phyloP scores from a whole-genome alignment of 176 grass and related monocot species.

The Olyra latifolia region DNA sequence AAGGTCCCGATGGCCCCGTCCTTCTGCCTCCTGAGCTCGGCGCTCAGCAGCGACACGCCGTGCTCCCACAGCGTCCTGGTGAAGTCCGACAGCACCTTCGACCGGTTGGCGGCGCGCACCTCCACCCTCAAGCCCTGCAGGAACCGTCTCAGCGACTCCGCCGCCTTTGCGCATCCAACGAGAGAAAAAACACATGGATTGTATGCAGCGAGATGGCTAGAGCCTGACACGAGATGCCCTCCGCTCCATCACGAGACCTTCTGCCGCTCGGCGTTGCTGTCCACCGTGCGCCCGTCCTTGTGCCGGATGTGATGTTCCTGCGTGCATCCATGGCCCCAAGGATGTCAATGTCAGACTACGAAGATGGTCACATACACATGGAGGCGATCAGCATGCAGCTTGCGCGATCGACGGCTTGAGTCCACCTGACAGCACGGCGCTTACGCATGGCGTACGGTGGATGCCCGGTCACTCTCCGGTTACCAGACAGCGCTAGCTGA shows the following conservation, averaged over 20 bases:
- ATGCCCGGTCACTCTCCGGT: background rate
- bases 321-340: background rate
- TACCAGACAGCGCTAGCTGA: background rate
- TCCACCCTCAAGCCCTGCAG: constrained; percentile 60
- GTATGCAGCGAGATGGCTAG: background rate
- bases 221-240: constrained; percentile 49
- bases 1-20: constrained; percentile 51
- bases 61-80: constrained; percentile 58
- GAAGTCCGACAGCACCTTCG: constrained; percentile 57
- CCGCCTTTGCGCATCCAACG: no score
- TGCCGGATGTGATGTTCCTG: constrained; percentile 82
- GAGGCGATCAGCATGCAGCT: no score
- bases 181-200: background rate
- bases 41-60: constrained; percentile 49
- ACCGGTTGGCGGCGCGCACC: constrained; percentile 45
- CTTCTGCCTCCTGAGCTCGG: constrained; percentile 41
- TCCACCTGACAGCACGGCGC: constrained; percentile 14
- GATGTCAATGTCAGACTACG: constrained; percentile 4
- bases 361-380: no score
- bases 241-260: constrained; percentile 59
- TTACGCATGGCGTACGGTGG: background rate
- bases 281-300: constrained; percentile 65
- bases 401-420: background rate
- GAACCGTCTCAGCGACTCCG: constrained; percentile 30
- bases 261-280: constrained; percentile 54